A percentile compares a stretch with the other conserved stretches of the same genome.
phyloP scores from a whole-genome alignment of 2,329 filamentous ascomycete species.

The Pseudocercospora fijiensis region DNA sequence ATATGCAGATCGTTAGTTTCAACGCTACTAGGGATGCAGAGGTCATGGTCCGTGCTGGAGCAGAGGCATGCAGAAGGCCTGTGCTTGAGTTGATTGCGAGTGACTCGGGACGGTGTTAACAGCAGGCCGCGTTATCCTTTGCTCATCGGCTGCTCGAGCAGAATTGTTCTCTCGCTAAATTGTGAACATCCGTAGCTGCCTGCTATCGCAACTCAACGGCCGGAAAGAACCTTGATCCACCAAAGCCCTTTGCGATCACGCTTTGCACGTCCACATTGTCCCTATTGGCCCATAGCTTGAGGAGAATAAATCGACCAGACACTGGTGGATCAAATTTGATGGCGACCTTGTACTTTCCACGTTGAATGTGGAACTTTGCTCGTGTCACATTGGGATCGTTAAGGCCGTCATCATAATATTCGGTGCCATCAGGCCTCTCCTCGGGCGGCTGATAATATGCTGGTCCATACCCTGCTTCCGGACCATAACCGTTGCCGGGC shows the following conservation, averaged over 20 bases:
- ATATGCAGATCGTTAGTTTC: not conserved
- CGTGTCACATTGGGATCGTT: slow-evolving; percentile 46
- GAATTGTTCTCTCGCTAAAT: not conserved
- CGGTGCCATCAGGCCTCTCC: slow-evolving; percentile 9
- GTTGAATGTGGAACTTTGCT: slow-evolving; percentile 79
- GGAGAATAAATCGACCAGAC: slow-evolving; percentile 68
- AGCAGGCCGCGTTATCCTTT: not conserved
- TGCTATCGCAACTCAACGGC: slow-evolving; percentile 27
- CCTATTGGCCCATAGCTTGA: slow-evolving; percentile 84
- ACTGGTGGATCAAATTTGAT: slow-evolving; percentile 82
- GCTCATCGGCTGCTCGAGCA: not conserved
- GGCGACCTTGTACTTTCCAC: slow-evolving; percentile 78
- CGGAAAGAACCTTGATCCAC: slow-evolving; percentile 75
- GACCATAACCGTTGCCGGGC: slow-evolving; percentile 19
- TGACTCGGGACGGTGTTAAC: not conserved
- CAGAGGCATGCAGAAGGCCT: not conserved
- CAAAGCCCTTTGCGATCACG: slow-evolving; percentile 78
- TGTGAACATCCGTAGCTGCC: not conserved
- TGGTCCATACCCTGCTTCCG: slow-evolving; percentile 12
- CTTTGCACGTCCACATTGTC: slow-evolving; percentile 90
- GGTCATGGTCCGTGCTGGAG: not conserved
- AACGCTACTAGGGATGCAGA: not conserved
- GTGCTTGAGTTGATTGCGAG: not conserved
- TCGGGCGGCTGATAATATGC: slow-evolving; percentile 20
- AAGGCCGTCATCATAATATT: slow-evolving; percentile 26